Base-by-base conservation (phyloP, 2,329 filamentous ascomycete species). In the Colletotrichum nymphaeae region DNA sequence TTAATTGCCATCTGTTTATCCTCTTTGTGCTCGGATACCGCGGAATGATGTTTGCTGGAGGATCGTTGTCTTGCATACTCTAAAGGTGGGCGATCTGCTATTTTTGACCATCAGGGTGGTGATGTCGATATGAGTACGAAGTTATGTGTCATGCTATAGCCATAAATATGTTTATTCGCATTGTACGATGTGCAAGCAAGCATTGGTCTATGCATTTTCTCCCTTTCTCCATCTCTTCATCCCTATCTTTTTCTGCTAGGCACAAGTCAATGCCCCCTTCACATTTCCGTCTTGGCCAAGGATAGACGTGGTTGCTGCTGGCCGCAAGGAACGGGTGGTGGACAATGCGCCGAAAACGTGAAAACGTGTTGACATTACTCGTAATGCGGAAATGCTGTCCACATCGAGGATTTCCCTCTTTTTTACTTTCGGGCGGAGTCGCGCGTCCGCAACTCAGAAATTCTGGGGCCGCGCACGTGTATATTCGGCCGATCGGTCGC, bases 131-230 rank as follows among this genome's bases (percentile, higher is more conserved):
- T 30, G n/a, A 64, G n/a, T 19, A 5, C 19, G n/a, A 11, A 8
- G 16, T 26, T 64, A 64, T 52, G 42, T 26, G 62, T 19, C 30
- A 59, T 70, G 68, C 56, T 62, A 71, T 60, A 46, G 28, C 4
- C 42, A 4, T 49, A 22, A 3, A n/a, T 19, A 42, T 1, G 16
- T 22, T 58, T 52, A 2, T 1, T 22, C 42, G 19, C 3, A 16
- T 35, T 63, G 42, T 24, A n/a, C 49, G 49, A 63, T n/a, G n/a
- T 2, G 46, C 12, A 30, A 26, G 11, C 26, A 30, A 26, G 19
- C 42, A 30, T 19, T 56, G 64, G 46, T 7, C 28, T 32, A 12
- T 58, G 53, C 28, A 4, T 28, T 53, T 16, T 19, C 42, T 49
- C 42, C 42, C 42, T 49, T 22, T 49, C 42, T 19, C 3, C 42